A percentile compares a stretch with the other conserved stretches of the same genome.
phyloP scores from a whole-genome alignment of 2,329 filamentous ascomycete species.

The Fusarium chuoi region DNA sequence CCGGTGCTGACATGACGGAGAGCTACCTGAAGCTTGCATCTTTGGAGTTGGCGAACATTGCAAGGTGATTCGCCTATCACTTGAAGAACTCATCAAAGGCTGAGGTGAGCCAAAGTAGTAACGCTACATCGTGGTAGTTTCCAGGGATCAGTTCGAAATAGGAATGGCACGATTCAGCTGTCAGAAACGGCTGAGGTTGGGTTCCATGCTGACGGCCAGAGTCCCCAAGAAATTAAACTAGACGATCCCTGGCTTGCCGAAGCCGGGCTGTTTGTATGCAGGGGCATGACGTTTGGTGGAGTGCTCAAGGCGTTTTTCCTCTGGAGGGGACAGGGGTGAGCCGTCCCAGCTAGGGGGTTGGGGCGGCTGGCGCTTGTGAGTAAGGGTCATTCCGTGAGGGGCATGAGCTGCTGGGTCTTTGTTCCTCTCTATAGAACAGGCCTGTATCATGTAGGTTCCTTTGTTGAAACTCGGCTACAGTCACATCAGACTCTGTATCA shows the following conservation, averaged over 20 bases:
- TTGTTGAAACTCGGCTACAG: neutral
- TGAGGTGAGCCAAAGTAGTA: constrained; percentile 24
- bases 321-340: neutral
- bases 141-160: neutral
- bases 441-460: neutral
- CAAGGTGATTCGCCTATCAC: constrained; percentile 11
- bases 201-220: constrained; percentile 9
- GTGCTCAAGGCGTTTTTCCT: constrained; percentile 30
- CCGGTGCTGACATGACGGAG: constrained; percentile 11
- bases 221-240: constrained; percentile 17
- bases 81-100: neutral
- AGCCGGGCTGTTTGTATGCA: constrained; percentile 7
- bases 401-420: neutral
- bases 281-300: constrained; percentile 30
- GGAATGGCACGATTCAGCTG: constrained; percentile 2
- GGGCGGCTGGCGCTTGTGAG: constrained; percentile 13
- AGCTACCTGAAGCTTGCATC: constrained; percentile 17
- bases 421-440: neutral
- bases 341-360: neutral
- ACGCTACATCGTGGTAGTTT: neutral
- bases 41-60: neutral
- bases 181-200: constrained; percentile 21
- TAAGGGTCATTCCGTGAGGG: neutral
- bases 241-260: constrained; percentile 13
- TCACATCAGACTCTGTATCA: neutral